These are phyloP conservation scores for Penicillium crustosum DNA, from an alignment of 2,329 filamentous ascomycete genomes.

Conservation along the genomic window DNA sequence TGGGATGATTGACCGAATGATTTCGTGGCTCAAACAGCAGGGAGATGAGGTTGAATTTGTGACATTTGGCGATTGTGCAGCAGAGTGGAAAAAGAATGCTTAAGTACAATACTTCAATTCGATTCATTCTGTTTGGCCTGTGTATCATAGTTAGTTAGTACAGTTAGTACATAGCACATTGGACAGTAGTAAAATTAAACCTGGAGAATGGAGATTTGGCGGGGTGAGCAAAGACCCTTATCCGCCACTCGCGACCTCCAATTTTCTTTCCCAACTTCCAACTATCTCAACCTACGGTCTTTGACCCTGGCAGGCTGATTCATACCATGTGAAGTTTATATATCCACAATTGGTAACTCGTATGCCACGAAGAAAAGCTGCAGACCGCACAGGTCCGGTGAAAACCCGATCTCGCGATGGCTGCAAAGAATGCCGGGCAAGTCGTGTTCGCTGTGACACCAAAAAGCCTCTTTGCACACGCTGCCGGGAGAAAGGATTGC, in stretches of 20 bases:
- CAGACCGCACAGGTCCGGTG: conserved; percentile 37
- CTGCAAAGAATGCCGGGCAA: conserved; percentile 43
- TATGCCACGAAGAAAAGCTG: conserved; percentile 41
- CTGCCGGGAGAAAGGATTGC: conserved; percentile 37
- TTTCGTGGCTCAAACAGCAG: conserved; percentile 51
- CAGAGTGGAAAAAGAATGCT: conserved; percentile 27
- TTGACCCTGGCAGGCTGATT: not conserved
- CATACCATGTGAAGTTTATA: conserved; percentile 29
- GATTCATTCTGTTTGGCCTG: not conserved
- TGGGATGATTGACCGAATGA: conserved; percentile 56
- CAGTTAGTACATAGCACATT: too few species aligned
- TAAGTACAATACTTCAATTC: not conserved
- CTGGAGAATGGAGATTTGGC: not conserved
- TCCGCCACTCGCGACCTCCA: conserved; percentile 6
- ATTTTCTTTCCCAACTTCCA: conserved; percentile 9
- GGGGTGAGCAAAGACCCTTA: not conserved
- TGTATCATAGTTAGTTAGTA: too few species aligned
- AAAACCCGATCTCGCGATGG: conserved; percentile 43
- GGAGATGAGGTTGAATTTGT: conserved; percentile 31
- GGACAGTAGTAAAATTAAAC: not conserved
- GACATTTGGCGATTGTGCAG: conserved; percentile 33
- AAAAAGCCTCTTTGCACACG: conserved; percentile 40
- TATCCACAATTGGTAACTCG: not conserved
- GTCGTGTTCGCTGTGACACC: conserved; percentile 45
- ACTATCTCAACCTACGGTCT: not conserved